Base-by-base conservation (phyloP, 148 eudicot species). In the Simmondsia chinensis region DNA sequence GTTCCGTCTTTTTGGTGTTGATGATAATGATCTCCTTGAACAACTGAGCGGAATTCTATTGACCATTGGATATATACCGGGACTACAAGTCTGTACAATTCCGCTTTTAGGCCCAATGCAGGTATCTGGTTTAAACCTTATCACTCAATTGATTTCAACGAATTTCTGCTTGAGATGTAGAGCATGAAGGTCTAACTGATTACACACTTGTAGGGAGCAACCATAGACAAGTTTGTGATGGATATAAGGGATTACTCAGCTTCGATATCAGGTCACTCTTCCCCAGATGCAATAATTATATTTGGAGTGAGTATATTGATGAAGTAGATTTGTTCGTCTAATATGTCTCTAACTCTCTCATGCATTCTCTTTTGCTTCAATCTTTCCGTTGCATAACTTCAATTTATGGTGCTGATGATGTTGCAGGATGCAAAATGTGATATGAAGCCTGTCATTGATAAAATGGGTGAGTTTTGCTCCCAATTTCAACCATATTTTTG, bases 51-150 rank as follows among this genome's bases (percentile, higher is more conserved):
- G 91, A 17, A 40, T 88, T 36, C 45, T 72, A 20, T 65, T 88
- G 70, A 81, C 79, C 4, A 59, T 83, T 64, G 97, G 97, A 46
- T 77, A 69, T 73, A 20, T 88, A 39, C 97, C 97, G 3, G 94
- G 97, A 34, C 30, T 88, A 35, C 77, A 66, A 54, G 87, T 75
- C 44, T 60, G 58, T 64, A 43, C 46, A 21, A 50, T 85, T 16
- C 76, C 95, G 29, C 56, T 81, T 22, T 13, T 48, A 5, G 31
- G 21, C 6, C 0, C 29, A 8, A 12, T n/a, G 24, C 14, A 64
- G 69, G 69, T 64, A 35, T 39, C 35, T 28, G 17, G 10, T 30
- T 18, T 33, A 38, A 6, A 11, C 9, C 6, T n/a, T n/a, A n/a
- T n/a, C n/a, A n/a, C n/a, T n/a, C 14, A 4, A 10, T 16, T 39